A percentile compares a stretch with the other conserved stretches of the same genome.
These are phyloP conservation scores for Citeromyces matritensis DNA, from an alignment of 805 yeast species.

Conservation along the genomic window DNA sequence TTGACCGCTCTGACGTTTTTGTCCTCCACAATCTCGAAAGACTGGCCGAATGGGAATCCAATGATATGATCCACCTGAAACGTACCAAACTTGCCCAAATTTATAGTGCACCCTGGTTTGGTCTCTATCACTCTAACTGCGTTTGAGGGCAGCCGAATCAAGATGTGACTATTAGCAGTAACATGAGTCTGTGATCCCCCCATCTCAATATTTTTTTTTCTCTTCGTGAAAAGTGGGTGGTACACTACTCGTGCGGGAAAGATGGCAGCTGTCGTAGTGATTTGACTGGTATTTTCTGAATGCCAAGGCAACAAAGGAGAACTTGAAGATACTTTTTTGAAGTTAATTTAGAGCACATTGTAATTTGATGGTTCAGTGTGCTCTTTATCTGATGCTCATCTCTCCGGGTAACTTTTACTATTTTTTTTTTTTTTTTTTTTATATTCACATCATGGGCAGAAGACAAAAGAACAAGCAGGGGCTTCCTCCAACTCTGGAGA, in stretches of 20 bases:
- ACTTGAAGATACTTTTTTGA: too few species aligned
- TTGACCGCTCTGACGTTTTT: constrained; percentile 32
- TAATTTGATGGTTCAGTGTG: too few species aligned
- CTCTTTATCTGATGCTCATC: too few species aligned
- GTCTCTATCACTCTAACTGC: constrained; percentile 62
- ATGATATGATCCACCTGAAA: constrained; percentile 61
- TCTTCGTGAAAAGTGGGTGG: constrained; percentile 5
- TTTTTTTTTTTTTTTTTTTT: too few species aligned
- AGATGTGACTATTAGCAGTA: too few species aligned
- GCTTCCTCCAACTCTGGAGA: constrained; percentile 80
- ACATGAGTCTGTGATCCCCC: too few species aligned
- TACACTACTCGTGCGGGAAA: constrained; percentile 5
- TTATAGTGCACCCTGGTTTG: constrained; percentile 40
- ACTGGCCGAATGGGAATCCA: constrained; percentile 77
- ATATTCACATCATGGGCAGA: constrained; percentile 59
- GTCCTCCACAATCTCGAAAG: constrained; percentile 68
- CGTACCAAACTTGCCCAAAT: constrained; percentile 85
- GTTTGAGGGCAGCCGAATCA: constrained; percentile 72
- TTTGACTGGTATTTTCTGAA: too few species aligned
- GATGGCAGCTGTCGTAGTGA: constrained; percentile 2
- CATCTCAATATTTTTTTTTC: constrained; percentile 18
- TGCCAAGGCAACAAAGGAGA: too few species aligned
- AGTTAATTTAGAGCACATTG: too few species aligned
- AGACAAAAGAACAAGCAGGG: constrained; percentile 88
- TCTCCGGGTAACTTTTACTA: too few species aligned